phyloP scores from a whole-genome alignment of 2,329 filamentous ascomycete genomes.

The Onygenales sp. region DNA sequence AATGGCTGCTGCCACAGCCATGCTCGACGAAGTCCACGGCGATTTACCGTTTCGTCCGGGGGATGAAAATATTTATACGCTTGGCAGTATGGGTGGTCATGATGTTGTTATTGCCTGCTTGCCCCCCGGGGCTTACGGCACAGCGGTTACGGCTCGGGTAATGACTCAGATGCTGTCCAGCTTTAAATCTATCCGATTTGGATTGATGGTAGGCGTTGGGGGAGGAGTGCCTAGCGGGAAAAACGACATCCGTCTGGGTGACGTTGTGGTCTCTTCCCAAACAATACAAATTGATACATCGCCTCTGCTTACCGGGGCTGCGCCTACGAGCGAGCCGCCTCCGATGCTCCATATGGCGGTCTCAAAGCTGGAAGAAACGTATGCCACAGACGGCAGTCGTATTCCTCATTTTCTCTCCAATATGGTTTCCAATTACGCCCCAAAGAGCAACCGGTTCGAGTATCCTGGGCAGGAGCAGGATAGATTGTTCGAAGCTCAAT shows the following conservation, averaged over 20 bases:
- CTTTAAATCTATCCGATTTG: constrained; percentile 10
- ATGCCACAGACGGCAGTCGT: constrained; percentile 8
- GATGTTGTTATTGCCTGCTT: constrained; percentile 10
- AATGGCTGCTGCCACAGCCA: constrained; percentile 1
- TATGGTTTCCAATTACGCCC: no score
- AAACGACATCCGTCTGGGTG: constrained; percentile 13
- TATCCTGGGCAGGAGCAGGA: constrained; percentile 11
- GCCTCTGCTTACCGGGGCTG: no score
- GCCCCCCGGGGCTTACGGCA: no score
- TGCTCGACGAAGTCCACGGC: constrained; percentile 6
- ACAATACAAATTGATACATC: background rate
- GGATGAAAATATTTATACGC: constrained; percentile 13
- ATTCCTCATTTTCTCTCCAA: constrained; percentile 9
- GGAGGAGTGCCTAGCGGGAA: constrained; percentile 12
- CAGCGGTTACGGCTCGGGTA: no score
- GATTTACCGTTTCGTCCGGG: background rate
- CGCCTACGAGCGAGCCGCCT: no score
- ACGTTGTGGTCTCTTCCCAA: constrained; percentile 11
- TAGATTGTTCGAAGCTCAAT: constrained; percentile 14
- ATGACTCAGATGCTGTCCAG: constrained; percentile 11
- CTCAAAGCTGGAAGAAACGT: constrained; percentile 3
- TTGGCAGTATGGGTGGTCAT: constrained; percentile 12
- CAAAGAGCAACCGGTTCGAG: background rate
- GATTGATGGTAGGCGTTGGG: constrained; percentile 13
- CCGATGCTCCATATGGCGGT: constrained; percentile 6